phyloP scores from a whole-genome alignment of 306 rosid genomes.

The Ammopiptanthus mongolicus region DNA sequence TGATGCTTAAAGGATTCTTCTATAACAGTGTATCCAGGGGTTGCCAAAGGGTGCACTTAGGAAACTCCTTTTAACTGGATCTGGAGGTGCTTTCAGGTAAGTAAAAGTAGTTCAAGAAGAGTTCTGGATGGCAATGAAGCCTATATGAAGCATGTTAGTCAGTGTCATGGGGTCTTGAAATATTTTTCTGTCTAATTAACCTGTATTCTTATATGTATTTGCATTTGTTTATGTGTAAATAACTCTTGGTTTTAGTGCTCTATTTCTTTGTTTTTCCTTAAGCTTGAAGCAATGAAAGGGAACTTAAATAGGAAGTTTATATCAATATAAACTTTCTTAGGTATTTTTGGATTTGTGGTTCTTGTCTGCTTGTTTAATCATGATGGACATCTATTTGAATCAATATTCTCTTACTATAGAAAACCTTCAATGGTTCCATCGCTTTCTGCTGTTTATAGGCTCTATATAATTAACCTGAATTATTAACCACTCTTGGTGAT shows the following conservation, averaged over 20 bases:
- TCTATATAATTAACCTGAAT: neutral
- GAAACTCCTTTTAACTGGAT: constrained; percentile 75
- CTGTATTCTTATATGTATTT: neutral
- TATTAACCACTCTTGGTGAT: neutral
- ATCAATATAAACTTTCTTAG: neutral
- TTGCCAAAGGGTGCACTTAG: constrained; percentile 78
- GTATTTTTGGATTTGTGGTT: neutral
- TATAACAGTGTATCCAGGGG: constrained; percentile 78
- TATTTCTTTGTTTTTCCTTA: neutral
- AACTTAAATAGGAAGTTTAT: neutral
- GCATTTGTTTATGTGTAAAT: neutral
- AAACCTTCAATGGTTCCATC: neutral
- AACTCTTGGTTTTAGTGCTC: neutral
- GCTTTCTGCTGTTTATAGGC: neutral
- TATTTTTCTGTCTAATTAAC: neutral
- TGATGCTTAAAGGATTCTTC: constrained; percentile 14
- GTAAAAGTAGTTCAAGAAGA: constrained; percentile 6
- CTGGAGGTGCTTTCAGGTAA: constrained; percentile 93
- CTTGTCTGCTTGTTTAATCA: too few species aligned
- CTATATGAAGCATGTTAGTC: neutral
- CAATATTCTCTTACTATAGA: neutral
- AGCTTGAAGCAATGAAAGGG: neutral
- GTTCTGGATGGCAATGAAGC: neutral
- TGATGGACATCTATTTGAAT: neutral
- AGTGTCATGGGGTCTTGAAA: neutral